phyloP scores from a whole-genome alignment of 495 filamentous ascomycete species.

The Hyphodiscus hymeniophilus region DNA sequence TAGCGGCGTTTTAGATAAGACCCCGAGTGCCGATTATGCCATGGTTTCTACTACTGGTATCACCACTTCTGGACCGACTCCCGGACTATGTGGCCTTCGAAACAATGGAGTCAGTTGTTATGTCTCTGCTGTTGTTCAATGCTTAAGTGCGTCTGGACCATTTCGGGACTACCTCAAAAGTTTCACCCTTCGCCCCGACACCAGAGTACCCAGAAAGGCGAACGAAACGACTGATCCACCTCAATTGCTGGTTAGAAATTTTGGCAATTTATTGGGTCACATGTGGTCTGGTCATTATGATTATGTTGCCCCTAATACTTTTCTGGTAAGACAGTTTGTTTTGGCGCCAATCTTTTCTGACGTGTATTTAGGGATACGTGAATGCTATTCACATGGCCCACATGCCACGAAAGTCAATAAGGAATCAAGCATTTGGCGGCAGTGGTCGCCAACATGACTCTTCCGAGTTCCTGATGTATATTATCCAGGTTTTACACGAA shows the following conservation, averaged over 20 bases:
- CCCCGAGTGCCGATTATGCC: constrained; percentile 36
- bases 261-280: constrained; percentile 66
- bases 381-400: constrained; percentile 29
- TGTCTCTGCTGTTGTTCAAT: constrained; percentile 83
- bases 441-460: constrained; percentile 63
- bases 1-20: constrained; percentile 69
- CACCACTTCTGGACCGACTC: constrained; percentile 5
- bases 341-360: background rate
- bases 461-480: constrained; percentile 68
- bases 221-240: constrained; percentile 62
- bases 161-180: constrained; percentile 59
- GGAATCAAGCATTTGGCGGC: constrained; percentile 28
- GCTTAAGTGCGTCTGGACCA: constrained; percentile 64
- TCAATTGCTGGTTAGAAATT: constrained; percentile 69
- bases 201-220: constrained; percentile 40
- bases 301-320: constrained; percentile 48
- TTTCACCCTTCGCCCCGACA: constrained; percentile 37
- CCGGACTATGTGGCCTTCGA: constrained; percentile 55
- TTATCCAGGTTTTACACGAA: constrained; percentile 64
- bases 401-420: background rate
- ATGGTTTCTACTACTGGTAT: constrained; percentile 24
- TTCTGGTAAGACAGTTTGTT: constrained; percentile 41
- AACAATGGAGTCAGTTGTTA: constrained; percentile 85
- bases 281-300: constrained; percentile 52
- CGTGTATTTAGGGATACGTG: constrained; percentile 22